phyloP scores from a whole-genome alignment of 768 basidiomycete genomes.

The Flagelloscypha sp. region DNA sequence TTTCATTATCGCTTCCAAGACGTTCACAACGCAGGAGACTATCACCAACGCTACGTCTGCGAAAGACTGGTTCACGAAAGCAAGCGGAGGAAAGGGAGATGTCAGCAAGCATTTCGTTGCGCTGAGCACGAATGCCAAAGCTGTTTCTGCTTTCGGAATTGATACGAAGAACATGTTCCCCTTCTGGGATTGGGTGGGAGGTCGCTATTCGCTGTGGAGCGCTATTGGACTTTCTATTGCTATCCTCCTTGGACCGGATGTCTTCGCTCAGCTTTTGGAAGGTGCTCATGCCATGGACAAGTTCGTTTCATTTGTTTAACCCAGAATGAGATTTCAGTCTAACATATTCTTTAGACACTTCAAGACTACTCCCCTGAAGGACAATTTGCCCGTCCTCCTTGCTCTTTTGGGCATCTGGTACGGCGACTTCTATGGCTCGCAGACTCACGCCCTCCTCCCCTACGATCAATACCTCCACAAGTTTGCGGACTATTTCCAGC shows the following conservation, averaged over 20 bases:
- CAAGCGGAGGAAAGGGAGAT: constrained; percentile 80
- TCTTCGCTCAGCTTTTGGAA: constrained; percentile 82
- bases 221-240: constrained; percentile 96
- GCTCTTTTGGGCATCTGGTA: constrained; percentile 95
- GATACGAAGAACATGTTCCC: constrained; percentile 92
- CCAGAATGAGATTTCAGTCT: too few species aligned
- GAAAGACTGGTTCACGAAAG: constrained; percentile 84
- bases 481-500: constrained; percentile 99
- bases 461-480: constrained; percentile 99
- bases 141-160: constrained; percentile 92
- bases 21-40: constrained; percentile 99
- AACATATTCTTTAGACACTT: too few species aligned
- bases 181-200: constrained; percentile 99
- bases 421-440: constrained; percentile 95
- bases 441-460: constrained; percentile 91
- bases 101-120: constrained; percentile 99
- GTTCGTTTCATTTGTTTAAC: too few species aligned
- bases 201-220: constrained; percentile 96
- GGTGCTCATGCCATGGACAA: constrained; percentile 98
- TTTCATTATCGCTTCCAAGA: constrained; percentile 98
- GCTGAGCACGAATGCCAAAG: constrained; percentile 91
- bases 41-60: constrained; percentile 97
- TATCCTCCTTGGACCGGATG: constrained; percentile 86
- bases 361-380: constrained; percentile 75
- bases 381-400: constrained; percentile 87